phyloP scores from a whole-genome alignment of 768 basidiomycete genomes.

The Agaricus subrufescens region DNA sequence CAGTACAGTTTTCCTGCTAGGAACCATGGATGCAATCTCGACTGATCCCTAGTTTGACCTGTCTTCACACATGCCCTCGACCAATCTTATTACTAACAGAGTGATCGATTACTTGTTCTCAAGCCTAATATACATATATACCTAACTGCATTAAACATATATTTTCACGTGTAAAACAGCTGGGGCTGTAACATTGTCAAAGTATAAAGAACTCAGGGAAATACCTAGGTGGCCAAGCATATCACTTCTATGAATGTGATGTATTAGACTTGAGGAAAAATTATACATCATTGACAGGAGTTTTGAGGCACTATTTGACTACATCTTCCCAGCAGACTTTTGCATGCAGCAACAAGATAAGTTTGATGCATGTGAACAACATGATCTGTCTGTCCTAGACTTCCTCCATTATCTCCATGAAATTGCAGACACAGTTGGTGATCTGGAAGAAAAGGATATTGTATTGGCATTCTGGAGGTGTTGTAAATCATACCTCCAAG shows the following conservation, averaged over 20 bases:
- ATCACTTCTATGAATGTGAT: constrained; percentile 7
- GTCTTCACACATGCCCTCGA: too few species aligned
- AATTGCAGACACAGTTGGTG: constrained; percentile 4
- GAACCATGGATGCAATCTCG: too few species aligned
- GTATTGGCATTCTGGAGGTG: constrained; percentile 2
- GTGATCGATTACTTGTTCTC: too few species aligned
- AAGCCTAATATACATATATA: neutral
- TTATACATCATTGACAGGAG: neutral
- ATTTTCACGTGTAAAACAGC: neutral
- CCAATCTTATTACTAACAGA: too few species aligned
- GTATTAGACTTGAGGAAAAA: neutral
- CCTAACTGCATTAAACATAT: neutral
- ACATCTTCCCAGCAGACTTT: constrained; percentile 2
- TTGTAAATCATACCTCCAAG: constrained; percentile 5
- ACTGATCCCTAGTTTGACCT: too few species aligned
- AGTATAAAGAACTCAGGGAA: neutral
- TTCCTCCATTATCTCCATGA: constrained; percentile 2
- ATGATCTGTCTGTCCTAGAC: neutral
- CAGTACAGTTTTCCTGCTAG: too few species aligned
- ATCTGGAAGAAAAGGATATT: constrained; percentile 1
- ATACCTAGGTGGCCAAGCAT: neutral
- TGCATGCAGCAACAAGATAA: constrained; percentile 4
- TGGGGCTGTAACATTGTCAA: constrained; percentile 1
- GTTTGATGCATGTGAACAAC: constrained; percentile 6
- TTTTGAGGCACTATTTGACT: constrained; percentile 5